Evolutionary conservation across 2,329 filamentous ascomycete species (phyloP), one percentile per base, ranked within the genome.

Genomic region (Plenodomus biglobosus): DNA sequence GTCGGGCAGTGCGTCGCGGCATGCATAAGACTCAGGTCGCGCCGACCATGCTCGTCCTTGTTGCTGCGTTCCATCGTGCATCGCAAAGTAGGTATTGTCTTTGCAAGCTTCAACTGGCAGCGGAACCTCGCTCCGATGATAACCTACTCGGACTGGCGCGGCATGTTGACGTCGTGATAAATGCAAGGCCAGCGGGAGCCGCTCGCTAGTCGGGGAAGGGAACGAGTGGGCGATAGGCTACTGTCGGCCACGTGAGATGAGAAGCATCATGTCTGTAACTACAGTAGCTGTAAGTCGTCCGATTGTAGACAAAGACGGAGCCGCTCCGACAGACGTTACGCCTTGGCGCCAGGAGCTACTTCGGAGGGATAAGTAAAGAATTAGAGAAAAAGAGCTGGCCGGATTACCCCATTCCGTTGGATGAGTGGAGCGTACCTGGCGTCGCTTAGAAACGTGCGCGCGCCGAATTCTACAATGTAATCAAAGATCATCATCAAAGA

Each of bases 171-270:
- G 34, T 37, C 41, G 41, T 37, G 20, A 22, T 18, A 18, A 37
- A 8, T 18, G n/a, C 36, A 15, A 37, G 36, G 34, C 20, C 16
- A 38, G 8, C 34, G 41, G 41, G 34, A 37, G 8, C 41, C 37
- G 27, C 27, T 32, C 37, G 27, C 27, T 32, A 32, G 27, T 11
- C 27, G 27, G 27, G 6, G 27, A 32, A 32, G 27, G 6, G 27
- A 32, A 32, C 27, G 27, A 32, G 27, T 15, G 27, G 27, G 27
- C 27, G 41, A 43, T 43, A 30, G 34, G 40, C 27, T 42, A 32
- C 27, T 32, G 13, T 3, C 27, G 27, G 27, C 27, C 27, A 32
- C 27, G 27, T 32, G 27, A 32, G 27, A 32, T 32, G 27, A 32
- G 11, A 15, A 11, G 27, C 27, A 32, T 32, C 6, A 32, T 32